Base-by-base conservation (phyloP, 2,329 filamentous ascomycete genomes). In the Exophiala sp. region DNA sequence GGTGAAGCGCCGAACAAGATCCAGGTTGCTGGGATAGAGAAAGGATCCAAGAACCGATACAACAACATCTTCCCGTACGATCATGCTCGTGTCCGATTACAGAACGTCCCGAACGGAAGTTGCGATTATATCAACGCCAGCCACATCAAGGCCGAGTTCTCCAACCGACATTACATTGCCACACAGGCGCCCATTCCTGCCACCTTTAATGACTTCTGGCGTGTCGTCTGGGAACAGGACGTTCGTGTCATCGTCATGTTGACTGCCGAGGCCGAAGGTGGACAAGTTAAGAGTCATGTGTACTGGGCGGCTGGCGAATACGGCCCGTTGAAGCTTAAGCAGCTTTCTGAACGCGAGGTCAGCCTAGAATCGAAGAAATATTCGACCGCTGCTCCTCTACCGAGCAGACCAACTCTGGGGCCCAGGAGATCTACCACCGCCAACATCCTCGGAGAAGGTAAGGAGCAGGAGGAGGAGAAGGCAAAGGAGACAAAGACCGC, bases 81-180 rank as follows among this genome's bases (percentile, higher is more conserved):
- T 63, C 93, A 98, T 67, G 83, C 88, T 2, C 77, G 93, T 52
- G 93, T 98, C 46, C 88, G 81, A 58, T 70, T 98, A 40, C 77
- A 86, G 58, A 80, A 81, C 35, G 80, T 84, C 29, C 71, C 78
- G 0, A 72, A 77, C 1, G 84, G 83, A 10, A 76, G 74, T 18
- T 95, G 91, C 66, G 93, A 98, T 66, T 98, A 98, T 63, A 82
- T 98, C 69, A 98, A 98, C 64, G 93, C 90, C 14, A 97, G 87
- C 65, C 81, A 95, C 60, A 73, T 97, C 55, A 83, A 86, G 65
- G 80, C 90, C 1, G 79, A 82, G 22, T 79, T 85, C 59, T 95
- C 87, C 57, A 84, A 94, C 66, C 96, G 95, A 73, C 80, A 82
- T 35, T 98, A 98, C 65, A 97, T 98, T 68, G 91, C 91, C 42